A percentile compares a stretch with the other conserved stretches of the same genome.
phyloP scores from a whole-genome alignment of 2,329 filamentous ascomycete genomes.

The Volutella citrinella region DNA sequence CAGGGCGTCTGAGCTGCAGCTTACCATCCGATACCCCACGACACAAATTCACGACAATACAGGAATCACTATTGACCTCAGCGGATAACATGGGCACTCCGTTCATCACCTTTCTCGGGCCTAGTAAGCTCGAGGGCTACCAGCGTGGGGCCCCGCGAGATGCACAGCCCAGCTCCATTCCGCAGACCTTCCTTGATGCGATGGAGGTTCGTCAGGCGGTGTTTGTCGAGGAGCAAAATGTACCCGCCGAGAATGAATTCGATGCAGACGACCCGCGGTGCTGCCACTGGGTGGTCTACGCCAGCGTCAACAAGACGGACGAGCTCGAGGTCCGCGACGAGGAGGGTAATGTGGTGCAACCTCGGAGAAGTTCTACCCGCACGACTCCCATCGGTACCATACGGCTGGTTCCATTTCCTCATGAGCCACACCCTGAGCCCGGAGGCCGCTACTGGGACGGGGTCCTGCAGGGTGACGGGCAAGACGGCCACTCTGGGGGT shows the following conservation, averaged over 20 bases:
- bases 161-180: slow-evolving; percentile 45
- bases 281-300: slow-evolving; percentile 88
- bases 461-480: slow-evolving; percentile 31
- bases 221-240: slow-evolving; percentile 58
- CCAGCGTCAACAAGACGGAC: slow-evolving; percentile 51
- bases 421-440: slow-evolving; percentile 58
- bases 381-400: slow-evolving; percentile 66
- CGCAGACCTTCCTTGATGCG: slow-evolving; percentile 58
- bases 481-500: slow-evolving; percentile 3
- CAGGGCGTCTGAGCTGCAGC: no score
- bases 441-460: slow-evolving; percentile 49
- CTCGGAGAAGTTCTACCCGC: slow-evolving; percentile 42
- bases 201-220: slow-evolving; percentile 61
- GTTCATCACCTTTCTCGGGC: slow-evolving; percentile 47
- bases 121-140: slow-evolving; percentile 48
- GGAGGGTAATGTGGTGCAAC: slow-evolving; percentile 37
- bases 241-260: slow-evolving; percentile 66
- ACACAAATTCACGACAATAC: no score
- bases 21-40: no score
- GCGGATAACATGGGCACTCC: slow-evolving; percentile 48
- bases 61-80: no score
- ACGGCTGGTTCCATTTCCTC: slow-evolving; percentile 78
- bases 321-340: slow-evolving; percentile 43
- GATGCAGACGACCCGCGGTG: slow-evolving; percentile 76
- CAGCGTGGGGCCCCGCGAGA: slow-evolving; percentile 36